Evolutionary conservation across 352 stramenopile species (phyloP).

Genomic region (Globisporangium megalacanthum): DNA sequence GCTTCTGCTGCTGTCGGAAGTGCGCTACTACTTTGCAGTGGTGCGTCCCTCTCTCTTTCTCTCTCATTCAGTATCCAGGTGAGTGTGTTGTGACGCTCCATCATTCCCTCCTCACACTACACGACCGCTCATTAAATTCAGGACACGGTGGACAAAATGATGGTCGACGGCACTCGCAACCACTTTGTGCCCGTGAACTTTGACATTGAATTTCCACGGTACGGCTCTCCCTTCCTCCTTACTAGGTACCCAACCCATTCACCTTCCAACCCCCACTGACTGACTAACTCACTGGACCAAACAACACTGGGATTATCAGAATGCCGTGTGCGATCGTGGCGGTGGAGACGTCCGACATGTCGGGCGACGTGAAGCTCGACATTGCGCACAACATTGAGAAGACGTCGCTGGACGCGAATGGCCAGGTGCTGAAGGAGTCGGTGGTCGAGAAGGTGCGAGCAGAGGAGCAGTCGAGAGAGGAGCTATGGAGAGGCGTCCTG

Average conservation of each 20-base stretch:
- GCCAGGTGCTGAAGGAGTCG: slow-evolving; percentile 38
- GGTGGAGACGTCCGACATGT: slow-evolving; percentile 67
- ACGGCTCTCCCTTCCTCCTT: not conserved
- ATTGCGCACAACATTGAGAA: slow-evolving; percentile 82
- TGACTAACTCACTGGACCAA: too few species aligned
- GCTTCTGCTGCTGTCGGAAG: slow-evolving; percentile 63
- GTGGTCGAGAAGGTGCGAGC: slow-evolving; percentile 34
- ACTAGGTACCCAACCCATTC: too few species aligned
- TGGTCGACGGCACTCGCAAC: slow-evolving; percentile 71
- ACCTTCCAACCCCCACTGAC: too few species aligned
- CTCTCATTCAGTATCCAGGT: too few species aligned
- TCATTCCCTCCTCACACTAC: too few species aligned
- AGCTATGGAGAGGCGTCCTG: not conserved
- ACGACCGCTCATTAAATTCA: slow-evolving; percentile 7
- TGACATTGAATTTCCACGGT: slow-evolving; percentile 74
- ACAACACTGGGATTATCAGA: slow-evolving; percentile 9
- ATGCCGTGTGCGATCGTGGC: slow-evolving; percentile 77
- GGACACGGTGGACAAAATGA: slow-evolving; percentile 84
- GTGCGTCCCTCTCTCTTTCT: slow-evolving; percentile 10
- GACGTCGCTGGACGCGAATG: slow-evolving; percentile 45
- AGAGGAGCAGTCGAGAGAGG: not conserved
- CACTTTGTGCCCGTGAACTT: slow-evolving; percentile 72
- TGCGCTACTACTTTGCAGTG: slow-evolving; percentile 70
- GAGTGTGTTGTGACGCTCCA: too few species aligned
- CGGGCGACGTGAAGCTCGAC: slow-evolving; percentile 61